Evolutionary conservation across 2,329 filamentous ascomycete species (phyloP).

Genomic region (Leptographium lundbergii): DNA sequence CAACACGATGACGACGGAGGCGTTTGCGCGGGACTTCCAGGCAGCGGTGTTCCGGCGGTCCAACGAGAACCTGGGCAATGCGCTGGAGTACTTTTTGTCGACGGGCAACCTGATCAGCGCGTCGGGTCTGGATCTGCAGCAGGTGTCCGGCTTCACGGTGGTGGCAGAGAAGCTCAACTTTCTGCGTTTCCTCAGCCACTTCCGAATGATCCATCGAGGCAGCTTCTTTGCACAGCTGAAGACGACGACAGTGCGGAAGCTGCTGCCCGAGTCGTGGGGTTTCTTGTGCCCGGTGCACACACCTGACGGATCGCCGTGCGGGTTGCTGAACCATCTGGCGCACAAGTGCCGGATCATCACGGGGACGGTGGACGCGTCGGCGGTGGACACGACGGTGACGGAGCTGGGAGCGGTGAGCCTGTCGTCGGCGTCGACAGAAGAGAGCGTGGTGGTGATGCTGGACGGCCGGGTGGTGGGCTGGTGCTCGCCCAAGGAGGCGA

Average conservation of each 20-base stretch:
- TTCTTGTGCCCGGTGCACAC: slow-evolving; percentile 97
- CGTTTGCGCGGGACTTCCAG: slow-evolving; percentile 71
- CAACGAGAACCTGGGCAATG: slow-evolving; percentile 79
- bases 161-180: slow-evolving; percentile 99
- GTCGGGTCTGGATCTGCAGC: slow-evolving; percentile 86
- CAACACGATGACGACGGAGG: slow-evolving; percentile 63
- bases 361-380: slow-evolving; percentile 57
- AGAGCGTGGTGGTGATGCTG: slow-evolving; percentile 80
- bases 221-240: slow-evolving; percentile 97
- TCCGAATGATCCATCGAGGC: slow-evolving; percentile 96
- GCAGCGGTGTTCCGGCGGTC: slow-evolving; percentile 65
- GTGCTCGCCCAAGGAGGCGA: slow-evolving; percentile 74
- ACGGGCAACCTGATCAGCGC: slow-evolving; percentile 89
- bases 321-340: slow-evolving; percentile 84
- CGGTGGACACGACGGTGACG: slow-evolving; percentile 58
- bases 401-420: slow-evolving; percentile 67
- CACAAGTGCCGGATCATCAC: slow-evolving; percentile 92
- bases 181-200: slow-evolving; percentile 94
- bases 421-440: slow-evolving; percentile 66
- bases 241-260: slow-evolving; percentile 90
- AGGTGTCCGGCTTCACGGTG: slow-evolving; percentile 88
- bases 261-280: slow-evolving; percentile 94
- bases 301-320: slow-evolving; percentile 89
- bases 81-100: slow-evolving; percentile 88
- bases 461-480: slow-evolving; percentile 85